Evolutionary conservation across 345 rosid species (phyloP), one percentile per base, ranked within the genome.

Genomic region (Psidium friedrichsthalianum): DNA sequence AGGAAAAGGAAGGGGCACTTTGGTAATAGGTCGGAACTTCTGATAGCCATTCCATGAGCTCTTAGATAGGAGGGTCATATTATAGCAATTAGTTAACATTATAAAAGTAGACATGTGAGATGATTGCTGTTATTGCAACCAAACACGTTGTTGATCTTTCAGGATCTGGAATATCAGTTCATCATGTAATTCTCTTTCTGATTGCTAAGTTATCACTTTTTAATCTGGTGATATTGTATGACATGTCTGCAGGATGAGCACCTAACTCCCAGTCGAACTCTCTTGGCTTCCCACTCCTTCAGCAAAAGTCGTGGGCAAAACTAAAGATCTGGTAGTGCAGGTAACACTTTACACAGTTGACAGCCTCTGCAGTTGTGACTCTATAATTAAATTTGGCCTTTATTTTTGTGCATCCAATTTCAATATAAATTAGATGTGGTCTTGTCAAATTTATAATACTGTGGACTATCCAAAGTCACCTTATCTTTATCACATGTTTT

Each of bases 261-360:
- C 89, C 95, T 86, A 83, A 89, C 95, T 81, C 93, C 96, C 44
- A 88, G 95, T 82, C 92, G 86, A 85, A 94, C 92, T 89, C 96
- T 97, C 89, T 87, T 92, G 89, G 92, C 86, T 58, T 91, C 87
- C 85, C 94, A 90, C 61, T 93, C 98, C 85, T 87, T 94, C 84
- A 94, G 92, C 92, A 93, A 90, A 92, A 90, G 92, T 89, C 95
- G 89, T 58, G 95, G 98, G 80, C 92, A 93, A 87, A 90, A 88
- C 88, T 93, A 86, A 88, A 32, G 22, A 51, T 40, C 47, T 29
- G 59, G 40, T 42, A n/a, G 44, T 24, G 58, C 44, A 82, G 84
- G 84, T 82, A 54, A 82, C 58, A 40, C 44, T 82, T 32, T 51
- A 11, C 44, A 53, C 49, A 82, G 61, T 40, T 54, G 42, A 82